phyloP scores from a whole-genome alignment of 176 grass and related monocot genomes.

The Aegilops sharonensis region DNA sequence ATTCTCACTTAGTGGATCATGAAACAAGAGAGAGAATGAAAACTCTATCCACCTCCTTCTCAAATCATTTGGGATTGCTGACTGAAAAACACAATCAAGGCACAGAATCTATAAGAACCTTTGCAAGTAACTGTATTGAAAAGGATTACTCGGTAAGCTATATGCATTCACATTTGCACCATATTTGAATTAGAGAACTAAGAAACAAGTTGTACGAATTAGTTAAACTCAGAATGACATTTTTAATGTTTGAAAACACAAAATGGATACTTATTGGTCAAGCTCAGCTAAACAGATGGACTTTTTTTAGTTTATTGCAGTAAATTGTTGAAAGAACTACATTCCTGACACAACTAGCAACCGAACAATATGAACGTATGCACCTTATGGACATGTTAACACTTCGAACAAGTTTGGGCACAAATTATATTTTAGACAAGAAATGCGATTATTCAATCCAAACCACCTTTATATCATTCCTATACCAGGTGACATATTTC shows the following conservation, averaged over 20 bases:
- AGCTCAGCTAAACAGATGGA: background rate
- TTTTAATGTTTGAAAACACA: background rate
- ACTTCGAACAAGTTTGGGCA: background rate
- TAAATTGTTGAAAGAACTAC: background rate
- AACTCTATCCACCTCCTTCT: constrained; percentile 20
- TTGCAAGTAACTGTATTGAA: constrained; percentile 45
- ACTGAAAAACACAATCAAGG: constrained; percentile 40
- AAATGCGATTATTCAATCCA: constrained; percentile 14
- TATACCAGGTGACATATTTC: background rate
- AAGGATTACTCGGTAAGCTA: constrained; percentile 66
- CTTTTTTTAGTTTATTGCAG: background rate
- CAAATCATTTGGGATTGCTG: constrained; percentile 41
- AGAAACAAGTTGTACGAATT: background rate
- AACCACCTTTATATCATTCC: background rate
- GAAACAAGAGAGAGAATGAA: constrained; percentile 38
- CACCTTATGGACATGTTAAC: constrained; percentile 10
- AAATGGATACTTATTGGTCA: background rate
- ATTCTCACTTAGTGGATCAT: constrained; percentile 47
- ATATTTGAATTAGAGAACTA: background rate
- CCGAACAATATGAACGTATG: background rate
- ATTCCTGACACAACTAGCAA: background rate
- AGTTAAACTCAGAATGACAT: background rate
- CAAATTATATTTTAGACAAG: background rate
- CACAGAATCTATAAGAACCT: constrained; percentile 43
- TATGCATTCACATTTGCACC: background rate